Evolutionary conservation across 768 basidiomycete genomes (phyloP).

Genomic region (Terana coerulea): DNA sequence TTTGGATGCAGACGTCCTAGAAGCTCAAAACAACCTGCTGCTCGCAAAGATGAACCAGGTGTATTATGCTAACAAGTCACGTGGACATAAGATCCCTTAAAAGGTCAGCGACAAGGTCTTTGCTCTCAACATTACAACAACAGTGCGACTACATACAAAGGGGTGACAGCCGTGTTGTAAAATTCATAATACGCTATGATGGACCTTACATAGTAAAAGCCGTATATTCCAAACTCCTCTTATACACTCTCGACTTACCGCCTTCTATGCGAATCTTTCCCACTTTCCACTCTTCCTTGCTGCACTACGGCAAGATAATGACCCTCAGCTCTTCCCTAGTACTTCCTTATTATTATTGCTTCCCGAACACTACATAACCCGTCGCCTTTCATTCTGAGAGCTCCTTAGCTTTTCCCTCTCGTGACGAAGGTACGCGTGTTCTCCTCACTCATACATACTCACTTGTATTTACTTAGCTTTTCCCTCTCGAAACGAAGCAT

Average conservation of each 20-base stretch:
- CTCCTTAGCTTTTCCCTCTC: too few relatives aligned
- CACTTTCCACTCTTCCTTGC: conserved; percentile 33
- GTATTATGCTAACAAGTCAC: conserved; percentile 23
- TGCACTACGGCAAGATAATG: too few relatives aligned
- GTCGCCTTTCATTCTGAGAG: too few relatives aligned
- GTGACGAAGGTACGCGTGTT: too few relatives aligned
- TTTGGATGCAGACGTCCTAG: conserved; percentile 19
- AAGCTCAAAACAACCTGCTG: conserved; percentile 33
- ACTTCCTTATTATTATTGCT: too few relatives aligned
- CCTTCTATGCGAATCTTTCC: conserved; percentile 19
- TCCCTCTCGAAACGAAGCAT: too few relatives aligned
- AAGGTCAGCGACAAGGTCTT: conserved; percentile 30
- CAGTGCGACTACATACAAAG: conserved; percentile 21
- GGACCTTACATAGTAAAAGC: conserved; percentile 20
- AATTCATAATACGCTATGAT: conserved; percentile 39
- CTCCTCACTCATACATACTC: too few relatives aligned
- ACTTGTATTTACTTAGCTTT: too few relatives aligned
- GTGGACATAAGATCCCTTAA: conserved; percentile 20
- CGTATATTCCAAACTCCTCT: conserved; percentile 11
- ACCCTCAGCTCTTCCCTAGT: too few relatives aligned
- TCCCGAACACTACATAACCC: too few relatives aligned
- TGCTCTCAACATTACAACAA: conserved; percentile 31
- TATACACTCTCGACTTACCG: conserved; percentile 23
- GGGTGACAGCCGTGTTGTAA: conserved; percentile 30
- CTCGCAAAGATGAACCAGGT: conserved; percentile 27